Percentiles rank a stretch among this genome's conserved stretches.
Conservation (phyloP, 129 eudicot species). For the Helianthus annuus region DNA sequence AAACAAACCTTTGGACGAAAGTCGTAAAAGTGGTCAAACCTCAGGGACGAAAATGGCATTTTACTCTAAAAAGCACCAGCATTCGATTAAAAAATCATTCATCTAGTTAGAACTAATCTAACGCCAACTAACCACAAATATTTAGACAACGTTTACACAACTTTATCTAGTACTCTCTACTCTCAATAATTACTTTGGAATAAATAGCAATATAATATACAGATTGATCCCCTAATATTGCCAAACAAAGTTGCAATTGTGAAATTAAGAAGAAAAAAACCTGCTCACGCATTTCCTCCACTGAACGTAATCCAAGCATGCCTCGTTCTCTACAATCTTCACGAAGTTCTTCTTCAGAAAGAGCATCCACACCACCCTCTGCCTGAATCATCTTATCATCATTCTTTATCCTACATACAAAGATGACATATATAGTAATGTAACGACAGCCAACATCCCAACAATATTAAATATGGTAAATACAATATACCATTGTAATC, state of each 20-base stretch:
- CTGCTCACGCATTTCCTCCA: slow-evolving; percentile 94
- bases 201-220: not conserved
- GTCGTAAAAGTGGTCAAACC: no score
- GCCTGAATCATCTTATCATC: slow-evolving; percentile 92
- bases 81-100: not conserved
- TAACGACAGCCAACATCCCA: slow-evolving; percentile 12
- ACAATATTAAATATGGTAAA: slow-evolving; percentile 1
- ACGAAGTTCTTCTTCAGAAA: slow-evolving; percentile 92
- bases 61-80: not conserved
- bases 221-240: slow-evolving; percentile 2
- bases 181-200: not conserved
- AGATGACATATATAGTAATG: slow-evolving; percentile 5
- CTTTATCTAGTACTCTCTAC: not conserved
- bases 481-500: slow-evolving; percentile 53
- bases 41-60: no score
- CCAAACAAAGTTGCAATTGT: slow-evolving; percentile 8
- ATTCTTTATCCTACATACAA: slow-evolving; percentile 71
- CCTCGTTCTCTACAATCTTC: slow-evolving; percentile 96
- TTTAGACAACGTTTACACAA: not conserved
- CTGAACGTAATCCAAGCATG: slow-evolving; percentile 84
- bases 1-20: no score
- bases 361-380: slow-evolving; percentile 95
- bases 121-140: slow-evolving; percentile 3
- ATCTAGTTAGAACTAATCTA: not conserved
- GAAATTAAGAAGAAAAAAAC: slow-evolving; percentile 27